Evolutionary conservation across 2,329 filamentous ascomycete genomes (phyloP).

Genomic region (Trichoderma breve): DNA sequence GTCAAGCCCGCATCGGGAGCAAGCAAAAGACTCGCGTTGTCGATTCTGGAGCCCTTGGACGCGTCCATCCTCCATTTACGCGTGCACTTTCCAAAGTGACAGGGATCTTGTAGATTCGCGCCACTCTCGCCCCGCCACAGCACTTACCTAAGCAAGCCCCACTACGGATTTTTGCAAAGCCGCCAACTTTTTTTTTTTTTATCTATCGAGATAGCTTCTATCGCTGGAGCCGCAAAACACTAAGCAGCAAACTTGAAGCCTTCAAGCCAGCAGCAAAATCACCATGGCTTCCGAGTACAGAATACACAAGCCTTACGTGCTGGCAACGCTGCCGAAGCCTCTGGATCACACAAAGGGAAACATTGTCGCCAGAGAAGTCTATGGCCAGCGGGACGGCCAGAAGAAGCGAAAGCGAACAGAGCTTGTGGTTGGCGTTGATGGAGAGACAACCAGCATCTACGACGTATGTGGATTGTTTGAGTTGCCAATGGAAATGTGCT

Average conservation of each 20-base stretch:
- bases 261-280: constrained; percentile 13
- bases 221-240: constrained; percentile 10
- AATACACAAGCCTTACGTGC: constrained; percentile 62
- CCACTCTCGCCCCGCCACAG: constrained; percentile 22
- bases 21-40: background rate
- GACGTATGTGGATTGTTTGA: constrained; percentile 47
- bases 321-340: constrained; percentile 58
- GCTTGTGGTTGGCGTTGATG: constrained; percentile 62
- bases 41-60: constrained; percentile 5
- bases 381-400: constrained; percentile 54
- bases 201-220: constrained; percentile 28
- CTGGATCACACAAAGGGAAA: constrained; percentile 51
- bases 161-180: constrained; percentile 37
- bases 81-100: constrained; percentile 7
- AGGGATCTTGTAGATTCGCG: constrained; percentile 17
- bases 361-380: constrained; percentile 60
- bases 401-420: constrained; percentile 64
- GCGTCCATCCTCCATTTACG: constrained; percentile 20
- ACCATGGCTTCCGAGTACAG: constrained; percentile 59
- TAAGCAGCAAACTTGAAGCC: background rate
- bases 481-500: background rate
- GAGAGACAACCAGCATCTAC: constrained; percentile 64
- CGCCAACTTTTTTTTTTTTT: constrained; percentile 39
- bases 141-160: constrained; percentile 27
- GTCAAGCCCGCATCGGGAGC: background rate